phyloP scores from a whole-genome alignment of 2,329 filamentous ascomycete genomes.

The Alternaria ethzedia region DNA sequence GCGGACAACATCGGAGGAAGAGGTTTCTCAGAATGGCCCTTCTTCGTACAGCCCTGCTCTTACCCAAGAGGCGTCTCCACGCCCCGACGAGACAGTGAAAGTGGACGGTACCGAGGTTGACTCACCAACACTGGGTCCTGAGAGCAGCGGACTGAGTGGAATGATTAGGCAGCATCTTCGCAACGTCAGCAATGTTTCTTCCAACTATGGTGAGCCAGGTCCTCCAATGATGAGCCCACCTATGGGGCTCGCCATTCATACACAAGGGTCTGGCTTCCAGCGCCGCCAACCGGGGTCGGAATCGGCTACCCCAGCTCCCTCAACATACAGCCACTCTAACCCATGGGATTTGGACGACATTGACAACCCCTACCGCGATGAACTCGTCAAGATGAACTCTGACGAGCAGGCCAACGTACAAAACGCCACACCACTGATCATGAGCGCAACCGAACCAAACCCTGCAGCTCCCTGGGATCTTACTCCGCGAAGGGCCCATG shows the following conservation, averaged over 20 bases:
- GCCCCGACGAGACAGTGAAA: slow-evolving; percentile 1
- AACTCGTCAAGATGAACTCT: slow-evolving; percentile 45
- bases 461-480: slow-evolving; percentile 53
- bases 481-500: slow-evolving; percentile 56
- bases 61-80: slow-evolving; percentile 12
- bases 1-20: slow-evolving; percentile 32
- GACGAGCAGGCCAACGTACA: slow-evolving; percentile 43
- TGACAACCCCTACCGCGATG: slow-evolving; percentile 48
- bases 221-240: slow-evolving; percentile 54
- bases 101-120: slow-evolving; percentile 56
- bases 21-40: slow-evolving; percentile 13
- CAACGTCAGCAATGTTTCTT: slow-evolving; percentile 80
- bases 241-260: slow-evolving; percentile 43
- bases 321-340: slow-evolving; percentile 59
- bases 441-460: slow-evolving; percentile 19
- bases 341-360: slow-evolving; percentile 62
- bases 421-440: slow-evolving; percentile 11
- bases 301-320: slow-evolving; percentile 53
- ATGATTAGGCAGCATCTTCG: slow-evolving; percentile 86
- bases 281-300: slow-evolving; percentile 38
- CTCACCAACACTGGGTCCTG: slow-evolving; percentile 80
- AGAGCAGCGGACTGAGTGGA: slow-evolving; percentile 71
- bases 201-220: slow-evolving; percentile 63
- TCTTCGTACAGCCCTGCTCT: slow-evolving; percentile 12
- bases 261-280: slow-evolving; percentile 39